Percentiles rank a stretch among this genome's conserved stretches.
Evolutionary conservation across 225 moss, liverwort and hornwort genomes (phyloP).

Genomic region (Marchantia polymorpha): DNA sequence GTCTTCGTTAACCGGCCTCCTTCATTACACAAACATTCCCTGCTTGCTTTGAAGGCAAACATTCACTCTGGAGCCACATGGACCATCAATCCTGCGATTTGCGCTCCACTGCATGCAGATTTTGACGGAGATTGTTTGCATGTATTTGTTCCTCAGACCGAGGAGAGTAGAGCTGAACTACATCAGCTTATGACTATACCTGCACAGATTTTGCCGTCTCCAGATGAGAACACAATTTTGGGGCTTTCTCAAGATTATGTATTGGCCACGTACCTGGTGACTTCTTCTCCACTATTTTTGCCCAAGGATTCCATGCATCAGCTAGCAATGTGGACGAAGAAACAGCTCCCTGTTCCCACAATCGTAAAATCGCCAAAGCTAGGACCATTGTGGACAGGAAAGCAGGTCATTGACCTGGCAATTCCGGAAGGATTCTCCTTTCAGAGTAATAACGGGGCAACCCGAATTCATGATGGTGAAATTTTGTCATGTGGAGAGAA

Average conservation of each 20-base stretch:
- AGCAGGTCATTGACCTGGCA: conserved; percentile 54
- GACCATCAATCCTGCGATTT: conserved; percentile 70
- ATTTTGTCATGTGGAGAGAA: conserved; percentile 42
- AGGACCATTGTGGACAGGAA: conserved; percentile 68
- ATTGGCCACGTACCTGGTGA: conserved; percentile 58
- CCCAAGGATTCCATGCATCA: conserved; percentile 52
- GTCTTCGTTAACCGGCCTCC: conserved; percentile 71
- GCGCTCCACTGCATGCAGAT: conserved; percentile 73
- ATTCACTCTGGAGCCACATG: conserved; percentile 54
- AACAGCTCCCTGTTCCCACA: conserved; percentile 55
- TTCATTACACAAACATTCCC: conserved; percentile 69
- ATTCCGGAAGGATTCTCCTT: conserved; percentile 48
- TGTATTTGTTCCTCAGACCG: conserved; percentile 63
- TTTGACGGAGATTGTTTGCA: conserved; percentile 78
- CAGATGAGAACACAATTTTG: conserved; percentile 63
- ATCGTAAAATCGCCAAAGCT: conserved; percentile 57
- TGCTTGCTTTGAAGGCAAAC: conserved; percentile 66
- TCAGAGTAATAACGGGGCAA: conserved; percentile 28
- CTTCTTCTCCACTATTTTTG: conserved; percentile 44
- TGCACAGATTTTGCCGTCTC: conserved; percentile 43
- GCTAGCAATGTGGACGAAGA: conserved; percentile 33
- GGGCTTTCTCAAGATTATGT: conserved; percentile 64
- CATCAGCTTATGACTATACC: conserved; percentile 58
- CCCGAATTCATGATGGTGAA: conserved; percentile 51
- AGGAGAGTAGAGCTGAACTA: conserved; percentile 55